Base-by-base conservation (phyloP, 305 asterid species). In the Ruellia speciosa region DNA sequence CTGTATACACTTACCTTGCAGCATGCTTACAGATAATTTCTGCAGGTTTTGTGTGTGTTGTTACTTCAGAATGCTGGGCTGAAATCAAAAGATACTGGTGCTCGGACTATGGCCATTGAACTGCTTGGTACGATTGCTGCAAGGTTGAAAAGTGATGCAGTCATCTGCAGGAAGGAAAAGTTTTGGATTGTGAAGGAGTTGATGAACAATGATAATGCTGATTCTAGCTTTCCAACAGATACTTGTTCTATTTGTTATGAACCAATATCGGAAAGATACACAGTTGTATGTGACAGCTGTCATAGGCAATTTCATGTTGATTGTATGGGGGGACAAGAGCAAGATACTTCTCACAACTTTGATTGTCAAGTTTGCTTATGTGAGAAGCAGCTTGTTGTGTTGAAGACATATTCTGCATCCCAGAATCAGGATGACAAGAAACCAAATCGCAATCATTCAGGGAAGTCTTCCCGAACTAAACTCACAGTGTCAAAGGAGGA, bases 71-170 rank as follows among this genome's bases (percentile, higher is more conserved):
- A 93, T 83, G 96, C 96, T 58, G 99, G 99, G 64, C 72, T 74
- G 70, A 85, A 89, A 74, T 89, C 99, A 19, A 93, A 93, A 78
- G 99, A 93, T 71, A 77, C 67, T 70, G 74, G 83, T 57, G 96
- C 95, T 73, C 87, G 99, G 54, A 81, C 95, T 43, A 85, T 93
- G 95, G 96, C 97, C 77, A 93, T 93, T 80, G 99, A 93, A 75
- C 88, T 93, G 66, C 94, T 93, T 72, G 99, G 97, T 59, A 86
- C 96, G 47, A 81, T 93, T 74, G 97, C 95, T 65, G 94, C 99
- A 46, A 82, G 99, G 81, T 75, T 93, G 77, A 93, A 93, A 73
- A 90, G 76, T 62, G 99, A 93, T 70, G 95, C 95, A 52, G 84
- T 79, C 54, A 66, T 78, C 45, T 83, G 81, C 66, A 80, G 78